Evolutionary conservation across 2,329 filamentous ascomycete genomes (phyloP), one percentile per base, ranked within the genome.

Genomic region (Aspergillus luchuensis): DNA sequence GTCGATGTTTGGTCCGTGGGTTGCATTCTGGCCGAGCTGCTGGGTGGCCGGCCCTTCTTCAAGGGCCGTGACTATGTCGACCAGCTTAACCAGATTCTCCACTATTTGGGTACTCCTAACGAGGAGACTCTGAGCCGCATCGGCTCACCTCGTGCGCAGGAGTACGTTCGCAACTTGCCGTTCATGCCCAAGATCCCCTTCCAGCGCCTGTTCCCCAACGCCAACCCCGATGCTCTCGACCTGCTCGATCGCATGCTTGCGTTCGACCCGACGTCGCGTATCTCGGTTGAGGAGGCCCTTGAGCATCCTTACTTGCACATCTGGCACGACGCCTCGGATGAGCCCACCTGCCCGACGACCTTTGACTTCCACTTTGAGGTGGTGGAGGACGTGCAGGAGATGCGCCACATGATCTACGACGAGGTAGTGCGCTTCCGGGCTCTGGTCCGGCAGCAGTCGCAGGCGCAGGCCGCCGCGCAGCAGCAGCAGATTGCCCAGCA

Each of bases 1-100:
- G 94, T 99, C 79, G 95, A 99, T 76, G 94, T 99, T 36, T 99
- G 95, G 95, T 99, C 95, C 8, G 94, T 99, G 47, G 95, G 95
- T 63, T 99, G 95, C 75, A 99, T 99, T 71, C 86, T 99, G 57
- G 95, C 95, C 57, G 95, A 99, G 79, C 87, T 99, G 11, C 87
- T 99, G 38, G 95, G 95, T 64, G 94, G 95, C 62, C 91, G 96
- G 62, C 95, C 95, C 47, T 99, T 99, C 85, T 98, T 99, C 85
- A 99, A 99, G 81, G 95, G 95, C 60, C 91, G 95, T 64, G 95
- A 99, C 81, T 99, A 99, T 74, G 95, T 99, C 78, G 95, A 99
- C 80, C 95, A 99, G 82, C 87, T 99, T 67, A 99, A 99, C 84
- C 95, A 99, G 81, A 99, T 99, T 73, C 86, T 99, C 58, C 93